Percentiles rank a stretch among this genome's conserved stretches.
phyloP scores from a whole-genome alignment of 2,329 filamentous ascomycete genomes.

The Claviceps capensis region DNA sequence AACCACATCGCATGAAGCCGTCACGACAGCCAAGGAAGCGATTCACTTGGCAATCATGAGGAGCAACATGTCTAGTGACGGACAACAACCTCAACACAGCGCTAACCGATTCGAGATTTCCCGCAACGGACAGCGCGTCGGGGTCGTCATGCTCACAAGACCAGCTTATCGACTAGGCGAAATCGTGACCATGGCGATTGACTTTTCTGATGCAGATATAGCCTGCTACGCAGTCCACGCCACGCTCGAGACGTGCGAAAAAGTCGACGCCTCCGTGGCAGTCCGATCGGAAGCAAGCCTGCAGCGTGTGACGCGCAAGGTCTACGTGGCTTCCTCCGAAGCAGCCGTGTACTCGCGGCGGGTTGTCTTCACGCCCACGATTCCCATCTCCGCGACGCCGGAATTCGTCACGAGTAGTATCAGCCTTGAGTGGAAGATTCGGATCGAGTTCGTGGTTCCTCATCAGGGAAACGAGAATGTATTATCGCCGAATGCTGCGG shows the following conservation, averaged over 20 bases:
- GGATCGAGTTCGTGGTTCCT: conserved; percentile 85
- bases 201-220: conserved; percentile 65
- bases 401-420: conserved; percentile 87
- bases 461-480: conserved; percentile 22
- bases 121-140: conserved; percentile 80
- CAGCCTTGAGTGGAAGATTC: conserved; percentile 73
- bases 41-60: conserved; percentile 86
- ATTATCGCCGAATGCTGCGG: conserved; percentile 5
- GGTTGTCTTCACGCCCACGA: conserved; percentile 67
- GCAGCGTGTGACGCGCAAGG: conserved; percentile 69
- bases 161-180: conserved; percentile 85
- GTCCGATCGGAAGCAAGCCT: conserved; percentile 77
- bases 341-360: conserved; percentile 70
- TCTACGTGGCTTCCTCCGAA: conserved; percentile 66
- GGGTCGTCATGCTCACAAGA: conserved; percentile 75
- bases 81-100: conserved; percentile 45
- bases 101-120: conserved; percentile 94
- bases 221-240: conserved; percentile 77
- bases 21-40: conserved; percentile 59
- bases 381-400: conserved; percentile 72
- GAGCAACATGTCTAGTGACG: conserved; percentile 53
- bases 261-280: conserved; percentile 65
- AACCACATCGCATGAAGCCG: conserved; percentile 34
- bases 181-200: conserved; percentile 67
- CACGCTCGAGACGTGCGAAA: conserved; percentile 76